A percentile compares a stretch with the other conserved stretches of the same genome.
Evolutionary conservation across 352 stramenopile genomes (phyloP).

Genomic region (Pythium graminicola): DNA sequence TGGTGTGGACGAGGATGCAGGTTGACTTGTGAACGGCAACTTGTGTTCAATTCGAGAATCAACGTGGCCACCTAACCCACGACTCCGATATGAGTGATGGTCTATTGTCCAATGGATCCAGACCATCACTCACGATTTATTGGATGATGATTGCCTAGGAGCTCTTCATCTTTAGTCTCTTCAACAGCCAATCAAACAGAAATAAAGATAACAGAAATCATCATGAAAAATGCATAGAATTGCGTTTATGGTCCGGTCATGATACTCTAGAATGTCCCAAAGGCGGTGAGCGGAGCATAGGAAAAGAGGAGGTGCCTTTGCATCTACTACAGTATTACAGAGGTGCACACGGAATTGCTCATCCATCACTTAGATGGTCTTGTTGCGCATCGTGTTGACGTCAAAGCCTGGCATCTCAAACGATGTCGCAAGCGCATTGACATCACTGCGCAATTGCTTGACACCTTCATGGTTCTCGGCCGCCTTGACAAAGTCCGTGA

Average conservation of each 20-base stretch:
- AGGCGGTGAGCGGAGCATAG: slow-evolving; percentile 11
- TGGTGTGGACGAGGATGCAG: slow-evolving; percentile 1
- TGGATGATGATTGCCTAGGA: background rate
- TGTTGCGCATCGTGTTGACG: slow-evolving; percentile 85
- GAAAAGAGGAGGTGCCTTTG: slow-evolving; percentile 9
- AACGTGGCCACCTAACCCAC: background rate
- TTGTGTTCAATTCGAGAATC: too few relatives aligned
- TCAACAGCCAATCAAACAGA: background rate
- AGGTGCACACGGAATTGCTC: slow-evolving; percentile 16
- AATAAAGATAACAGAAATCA: background rate
- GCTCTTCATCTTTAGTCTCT: background rate
- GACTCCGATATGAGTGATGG: slow-evolving; percentile 4
- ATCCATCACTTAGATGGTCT: slow-evolving; percentile 43
- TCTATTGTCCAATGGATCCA: background rate
- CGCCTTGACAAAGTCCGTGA: slow-evolving; percentile 91
- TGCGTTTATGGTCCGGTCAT: slow-evolving; percentile 15
- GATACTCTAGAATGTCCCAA: too few relatives aligned
- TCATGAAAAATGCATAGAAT: slow-evolving; percentile 3
- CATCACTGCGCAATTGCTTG: slow-evolving; percentile 86
- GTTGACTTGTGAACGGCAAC: background rate
- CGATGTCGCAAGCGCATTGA: slow-evolving; percentile 90
- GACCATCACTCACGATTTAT: slow-evolving; percentile 7
- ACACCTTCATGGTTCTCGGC: slow-evolving; percentile 79
- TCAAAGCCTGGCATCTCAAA: slow-evolving; percentile 97
- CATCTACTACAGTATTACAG: slow-evolving; percentile 6